Evolutionary conservation across 768 basidiomycete genomes (phyloP), one percentile per base, ranked within the genome.

Genomic region (Boletus edulis): DNA sequence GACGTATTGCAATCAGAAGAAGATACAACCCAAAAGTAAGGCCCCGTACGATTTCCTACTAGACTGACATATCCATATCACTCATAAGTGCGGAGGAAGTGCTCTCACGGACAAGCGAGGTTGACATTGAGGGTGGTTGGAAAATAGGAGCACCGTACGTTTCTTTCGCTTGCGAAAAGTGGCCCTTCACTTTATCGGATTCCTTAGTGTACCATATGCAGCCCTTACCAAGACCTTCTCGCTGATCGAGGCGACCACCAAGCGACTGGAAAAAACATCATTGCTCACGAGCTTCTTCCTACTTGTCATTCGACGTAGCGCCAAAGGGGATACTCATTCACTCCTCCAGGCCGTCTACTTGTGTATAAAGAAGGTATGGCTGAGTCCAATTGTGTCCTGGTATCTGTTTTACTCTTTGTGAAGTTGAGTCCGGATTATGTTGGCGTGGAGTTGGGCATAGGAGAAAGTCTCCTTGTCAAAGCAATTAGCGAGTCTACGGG

Each of bases 401-500:
- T 27, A 14, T 22, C 45, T 15, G 4, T 18, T 39, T 55, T 48
- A 57, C 20, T 44, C 45, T 38, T 51, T 59, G 29, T 46, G 43
- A 51, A 98, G 95, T 70, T 98, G 53, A 87, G 93, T 62, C 95
- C 97, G 15, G 97, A 98, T 69, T 98, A 98, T 70, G 77, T 91
- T 55, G 95, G 96, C 29, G 78, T 98, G 49, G 96, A 99, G 69
- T 82, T 99, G 2, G 97, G 97, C 32, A 95, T 98, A 54, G 97
- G 96, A 17, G 97, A 99, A 70, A 91, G 89, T 60, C 74, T 98
- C 18, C 79, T 99, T 37, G 82, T 97, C 67, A 98, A 98, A 66
- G 94, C 97, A 15, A 98, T 99, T 57, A 89, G 84, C 39, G 91
- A 97, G 68, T 93, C 93, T 4, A 96, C 94, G 0, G 97, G 96